Conservation (phyloP, 345 rosid genomes). For the Eucalyptus marginata region DNA sequence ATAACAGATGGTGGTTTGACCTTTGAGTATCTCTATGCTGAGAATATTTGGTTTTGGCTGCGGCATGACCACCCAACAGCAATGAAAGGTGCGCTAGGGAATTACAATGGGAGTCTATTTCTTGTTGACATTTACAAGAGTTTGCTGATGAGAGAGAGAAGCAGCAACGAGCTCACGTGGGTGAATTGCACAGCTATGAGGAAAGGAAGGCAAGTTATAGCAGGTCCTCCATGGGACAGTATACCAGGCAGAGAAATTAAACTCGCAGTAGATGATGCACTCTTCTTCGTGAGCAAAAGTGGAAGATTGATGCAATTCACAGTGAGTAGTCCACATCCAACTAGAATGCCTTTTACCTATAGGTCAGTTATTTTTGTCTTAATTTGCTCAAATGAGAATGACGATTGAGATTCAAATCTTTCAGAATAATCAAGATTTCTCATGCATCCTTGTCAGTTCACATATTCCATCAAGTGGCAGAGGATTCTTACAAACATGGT, state of each 20-base stretch:
- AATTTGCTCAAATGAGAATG: neutral
- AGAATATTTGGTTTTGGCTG: conserved; percentile 55
- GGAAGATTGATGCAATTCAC: conserved; percentile 55
- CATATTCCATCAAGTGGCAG: neutral
- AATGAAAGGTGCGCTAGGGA: conserved; percentile 43
- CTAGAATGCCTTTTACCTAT: neutral
- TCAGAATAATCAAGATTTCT: neutral
- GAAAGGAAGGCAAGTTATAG: conserved; percentile 32
- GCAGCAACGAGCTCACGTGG: conserved; percentile 30
- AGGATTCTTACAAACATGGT: neutral
- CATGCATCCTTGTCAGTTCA: neutral
- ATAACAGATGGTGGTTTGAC: conserved; percentile 39
- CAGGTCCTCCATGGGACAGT: conserved; percentile 64
- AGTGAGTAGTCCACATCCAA: conserved; percentile 20
- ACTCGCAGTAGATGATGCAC: conserved; percentile 44
- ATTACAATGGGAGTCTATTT: conserved; percentile 59
- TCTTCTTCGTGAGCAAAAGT: conserved; percentile 50
- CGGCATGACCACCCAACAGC: conserved; percentile 56
- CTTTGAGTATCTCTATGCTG: conserved; percentile 49
- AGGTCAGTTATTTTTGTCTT: neutral
- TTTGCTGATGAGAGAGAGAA: conserved; percentile 50
- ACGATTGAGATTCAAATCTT: neutral
- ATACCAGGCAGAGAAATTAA: conserved; percentile 33
- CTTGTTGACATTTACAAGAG: conserved; percentile 40
- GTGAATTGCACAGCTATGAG: conserved; percentile 54